A percentile compares a stretch with the other conserved stretches of the same genome.
phyloP scores from a whole-genome alignment of 2,329 filamentous ascomycete genomes.

The Botryotinia calthae region DNA sequence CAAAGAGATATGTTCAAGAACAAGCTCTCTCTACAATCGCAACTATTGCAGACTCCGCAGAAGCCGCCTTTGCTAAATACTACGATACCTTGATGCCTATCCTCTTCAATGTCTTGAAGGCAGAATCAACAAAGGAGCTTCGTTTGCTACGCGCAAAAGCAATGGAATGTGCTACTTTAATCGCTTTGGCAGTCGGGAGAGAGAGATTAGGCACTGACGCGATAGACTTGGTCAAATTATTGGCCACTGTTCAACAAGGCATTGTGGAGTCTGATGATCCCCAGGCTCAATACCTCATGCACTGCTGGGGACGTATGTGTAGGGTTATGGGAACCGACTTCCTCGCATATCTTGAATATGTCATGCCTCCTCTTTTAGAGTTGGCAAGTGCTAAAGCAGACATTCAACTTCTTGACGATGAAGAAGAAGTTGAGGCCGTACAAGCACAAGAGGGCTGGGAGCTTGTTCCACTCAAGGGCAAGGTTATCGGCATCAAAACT shows the following conservation, averaged over 20 bases:
- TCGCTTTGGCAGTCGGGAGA: conserved; percentile 91
- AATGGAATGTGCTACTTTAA: conserved; percentile 98
- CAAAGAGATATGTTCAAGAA: conserved; percentile 95
- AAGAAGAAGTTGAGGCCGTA: conserved; percentile 88
- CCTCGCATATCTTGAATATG: conserved; percentile 83
- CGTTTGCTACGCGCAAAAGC: conserved; percentile 90
- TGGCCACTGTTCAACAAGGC: conserved; percentile 81
- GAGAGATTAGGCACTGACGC: conserved; percentile 88
- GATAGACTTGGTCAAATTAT: conserved; percentile 78
- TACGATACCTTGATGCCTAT: conserved; percentile 96
- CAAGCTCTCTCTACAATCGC: conserved; percentile 97
- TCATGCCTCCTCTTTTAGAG: conserved; percentile 91
- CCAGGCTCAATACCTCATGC: conserved; percentile 93
- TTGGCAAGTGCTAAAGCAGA: conserved; percentile 94
- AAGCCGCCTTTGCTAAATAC: conserved; percentile 91
- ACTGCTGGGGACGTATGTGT: conserved; percentile 99
- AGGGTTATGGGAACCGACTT: conserved; percentile 89
- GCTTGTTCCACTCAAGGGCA: conserved; percentile 91
- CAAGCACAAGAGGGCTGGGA: conserved; percentile 98
- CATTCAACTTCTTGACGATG: conserved; percentile 92
- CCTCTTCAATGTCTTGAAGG: conserved; percentile 81
- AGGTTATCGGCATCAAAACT: conserved; percentile 97
- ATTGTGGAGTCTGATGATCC: conserved; percentile 92
- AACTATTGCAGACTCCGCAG: conserved; percentile 96
- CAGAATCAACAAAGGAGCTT: conserved; percentile 92